Base-by-base conservation (phyloP, 495 filamentous ascomycete genomes). In the Mytilinidion resinicola region DNA sequence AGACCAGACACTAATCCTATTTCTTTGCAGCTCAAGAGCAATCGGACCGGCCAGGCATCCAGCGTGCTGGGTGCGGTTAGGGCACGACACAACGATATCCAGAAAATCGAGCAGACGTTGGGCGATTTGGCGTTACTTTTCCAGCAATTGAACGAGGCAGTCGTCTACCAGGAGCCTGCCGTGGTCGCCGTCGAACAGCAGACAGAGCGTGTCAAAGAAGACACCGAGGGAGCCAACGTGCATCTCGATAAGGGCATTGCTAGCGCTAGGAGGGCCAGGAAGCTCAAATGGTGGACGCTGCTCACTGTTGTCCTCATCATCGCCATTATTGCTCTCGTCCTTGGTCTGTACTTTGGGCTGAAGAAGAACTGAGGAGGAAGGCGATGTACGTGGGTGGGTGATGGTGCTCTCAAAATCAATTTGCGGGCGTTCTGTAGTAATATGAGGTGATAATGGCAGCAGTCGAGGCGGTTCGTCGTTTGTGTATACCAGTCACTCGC, bases 71-170 rank as follows among this genome's bases (percentile, higher is more conserved):
- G 83, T 61, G 81, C 81, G 44, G 86, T 89, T 17, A 84, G 83
- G 58, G 85, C 85, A n/a, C 84, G 87, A 50, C 86, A 89, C 71
- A 82, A 84, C 59, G 86, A 89, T 70, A 82, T 90, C 56, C 78
- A 83, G 66, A 82, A 80, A 66, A 89, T 90, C 66, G 84, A 88
- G 69, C 71, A 73, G 54, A 86, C 84, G 4, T 76, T 90, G 52
- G 71, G 73, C 56, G 83, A 89, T 68, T 79, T 90, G 39, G 76
- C 81, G 35, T 70, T 74, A 41, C 79, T 90, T 56, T 86, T 88
- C 73, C 74, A 83, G 58, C 80, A 88, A 57, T 80, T 90, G 55
- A 80, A 83, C 51, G 78, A 84, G 64, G 73, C 81, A 59, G 77
- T 89, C 53, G 77, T 85, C 21, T 74, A 82, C 56, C 85, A 88